Conservation (phyloP, 768 basidiomycete genomes). For the Hygrophorus russula region DNA sequence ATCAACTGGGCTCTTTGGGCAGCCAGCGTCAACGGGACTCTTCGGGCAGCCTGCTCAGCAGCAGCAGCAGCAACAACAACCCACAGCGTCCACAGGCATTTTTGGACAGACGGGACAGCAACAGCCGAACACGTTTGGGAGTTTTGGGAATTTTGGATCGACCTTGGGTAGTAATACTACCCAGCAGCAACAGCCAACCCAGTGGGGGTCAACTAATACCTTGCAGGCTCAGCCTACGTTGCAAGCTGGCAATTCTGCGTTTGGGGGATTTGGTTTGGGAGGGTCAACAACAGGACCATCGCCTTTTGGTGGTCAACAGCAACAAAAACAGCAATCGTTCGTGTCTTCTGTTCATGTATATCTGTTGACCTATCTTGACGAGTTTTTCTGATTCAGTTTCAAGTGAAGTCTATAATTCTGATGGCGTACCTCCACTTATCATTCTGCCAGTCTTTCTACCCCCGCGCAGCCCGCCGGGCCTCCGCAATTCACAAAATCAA, state of each 20-base stretch:
- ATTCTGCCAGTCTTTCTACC: background rate
- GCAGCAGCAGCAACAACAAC: conserved; percentile 9
- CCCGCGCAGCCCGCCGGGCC: conserved; percentile 14
- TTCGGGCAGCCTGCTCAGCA: conserved; percentile 18
- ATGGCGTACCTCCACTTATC: conserved; percentile 6
- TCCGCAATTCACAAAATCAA: conserved; percentile 40
- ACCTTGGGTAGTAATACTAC: conserved; percentile 5
- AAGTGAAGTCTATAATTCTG: no score
- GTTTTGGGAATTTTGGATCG: conserved; percentile 12
- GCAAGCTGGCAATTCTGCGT: conserved; percentile 18
- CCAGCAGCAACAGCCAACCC: conserved; percentile 18
- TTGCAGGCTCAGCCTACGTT: conserved; percentile 22
- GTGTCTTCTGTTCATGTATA: no score
- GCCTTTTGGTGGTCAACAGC: conserved; percentile 23
- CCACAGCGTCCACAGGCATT: conserved; percentile 3
- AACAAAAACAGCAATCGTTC: conserved; percentile 16
- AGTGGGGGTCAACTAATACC: conserved; percentile 7
- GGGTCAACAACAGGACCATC: conserved; percentile 6
- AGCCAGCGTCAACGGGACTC: conserved; percentile 12
- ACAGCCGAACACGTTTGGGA: conserved; percentile 11
- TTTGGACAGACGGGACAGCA: conserved; percentile 11
- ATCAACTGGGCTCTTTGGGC: conserved; percentile 19
- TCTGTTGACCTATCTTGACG: background rate
- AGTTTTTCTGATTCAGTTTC: no score
- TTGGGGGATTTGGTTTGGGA: conserved; percentile 13